phyloP scores from a whole-genome alignment of 1,284 basidiomycete species.

The Marasmius oreades region DNA sequence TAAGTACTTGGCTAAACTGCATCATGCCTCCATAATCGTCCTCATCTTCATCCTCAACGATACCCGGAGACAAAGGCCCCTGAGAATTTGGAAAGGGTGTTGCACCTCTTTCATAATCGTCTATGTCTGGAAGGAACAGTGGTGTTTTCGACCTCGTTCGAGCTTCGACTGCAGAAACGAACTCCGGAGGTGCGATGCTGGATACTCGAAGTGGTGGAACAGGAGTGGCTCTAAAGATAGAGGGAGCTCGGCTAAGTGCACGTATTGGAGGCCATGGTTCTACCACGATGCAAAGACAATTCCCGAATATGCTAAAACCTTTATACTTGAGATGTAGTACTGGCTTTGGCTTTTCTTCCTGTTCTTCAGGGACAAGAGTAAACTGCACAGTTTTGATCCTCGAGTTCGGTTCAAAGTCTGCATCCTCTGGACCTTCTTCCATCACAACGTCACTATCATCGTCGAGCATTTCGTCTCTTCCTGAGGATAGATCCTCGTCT shows the following conservation, averaged over 20 bases:
- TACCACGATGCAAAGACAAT: conserved; percentile 73
- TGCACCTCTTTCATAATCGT: conserved; percentile 38
- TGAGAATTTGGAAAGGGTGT: conserved; percentile 25
- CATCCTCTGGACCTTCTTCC: conserved; percentile 11
- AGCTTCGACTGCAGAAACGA: conserved; percentile 22
- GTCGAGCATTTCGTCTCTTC: conserved; percentile 24
- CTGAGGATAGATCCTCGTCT: conserved; percentile 18
- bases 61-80: conserved; percentile 43
- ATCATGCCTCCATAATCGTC: conserved; percentile 58
- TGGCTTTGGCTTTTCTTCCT: conserved; percentile 71
- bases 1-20: conserved; percentile 70
- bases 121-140: conserved; percentile 65
- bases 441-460: conserved; percentile 23
- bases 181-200: conserved; percentile 32
- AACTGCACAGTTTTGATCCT: conserved; percentile 10
- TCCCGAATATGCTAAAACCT: conserved; percentile 63
- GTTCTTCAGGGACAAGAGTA: conserved; percentile 37
- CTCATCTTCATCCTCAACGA: conserved; percentile 32
- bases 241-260: conserved; percentile 19
- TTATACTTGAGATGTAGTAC: conserved; percentile 59
- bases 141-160: conserved; percentile 43
- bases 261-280: conserved; percentile 68
- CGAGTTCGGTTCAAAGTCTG: conserved; percentile 3
- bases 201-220: conserved; percentile 24
- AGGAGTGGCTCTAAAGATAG: conserved; percentile 25